Conservation (phyloP, 371 early-diverging fungal species). For the Circinella umbellata region DNA sequence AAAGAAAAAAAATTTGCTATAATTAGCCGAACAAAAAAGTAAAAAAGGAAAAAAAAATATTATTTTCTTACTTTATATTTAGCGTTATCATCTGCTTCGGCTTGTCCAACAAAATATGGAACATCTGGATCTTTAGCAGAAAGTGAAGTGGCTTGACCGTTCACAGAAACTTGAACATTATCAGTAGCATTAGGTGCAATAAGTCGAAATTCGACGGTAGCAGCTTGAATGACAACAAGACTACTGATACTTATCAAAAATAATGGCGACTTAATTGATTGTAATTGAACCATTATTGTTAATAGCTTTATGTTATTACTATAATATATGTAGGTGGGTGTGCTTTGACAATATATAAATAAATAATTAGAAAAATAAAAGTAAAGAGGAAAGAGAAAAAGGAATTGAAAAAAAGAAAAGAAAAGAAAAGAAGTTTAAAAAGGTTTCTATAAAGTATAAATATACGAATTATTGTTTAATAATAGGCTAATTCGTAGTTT, state of each 20-base stretch:
- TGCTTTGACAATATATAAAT: neutral
- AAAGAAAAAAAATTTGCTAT: too few species aligned
- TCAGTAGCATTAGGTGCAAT: conserved; percentile 48
- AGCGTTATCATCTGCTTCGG: conserved; percentile 39
- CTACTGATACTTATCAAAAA: neutral
- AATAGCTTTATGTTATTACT: too few species aligned
- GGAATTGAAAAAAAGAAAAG: neutral
- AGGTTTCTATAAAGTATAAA: too few species aligned
- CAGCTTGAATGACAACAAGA: conserved; percentile 21
- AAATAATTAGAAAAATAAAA: neutral
- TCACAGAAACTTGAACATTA: conserved; percentile 48
- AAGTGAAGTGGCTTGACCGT: conserved; percentile 39
- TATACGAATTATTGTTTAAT: neutral
- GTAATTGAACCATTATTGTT: neutral
- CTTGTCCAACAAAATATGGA: conserved; percentile 54
- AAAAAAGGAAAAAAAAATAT: neutral
- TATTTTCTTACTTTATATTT: conserved; percentile 53
- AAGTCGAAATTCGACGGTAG: conserved; percentile 50
- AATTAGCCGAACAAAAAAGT: too few species aligned
- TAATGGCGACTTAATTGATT: neutral
- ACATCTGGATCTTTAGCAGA: conserved; percentile 48
- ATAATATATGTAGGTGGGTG: too few species aligned
- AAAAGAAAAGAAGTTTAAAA: neutral
- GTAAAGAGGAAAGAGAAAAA: neutral
- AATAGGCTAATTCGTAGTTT: neutral